Evolutionary conservation across 371 early-diverging fungal genomes (phyloP).

Genomic region (Amoeboaphelidium protococcarum): DNA sequence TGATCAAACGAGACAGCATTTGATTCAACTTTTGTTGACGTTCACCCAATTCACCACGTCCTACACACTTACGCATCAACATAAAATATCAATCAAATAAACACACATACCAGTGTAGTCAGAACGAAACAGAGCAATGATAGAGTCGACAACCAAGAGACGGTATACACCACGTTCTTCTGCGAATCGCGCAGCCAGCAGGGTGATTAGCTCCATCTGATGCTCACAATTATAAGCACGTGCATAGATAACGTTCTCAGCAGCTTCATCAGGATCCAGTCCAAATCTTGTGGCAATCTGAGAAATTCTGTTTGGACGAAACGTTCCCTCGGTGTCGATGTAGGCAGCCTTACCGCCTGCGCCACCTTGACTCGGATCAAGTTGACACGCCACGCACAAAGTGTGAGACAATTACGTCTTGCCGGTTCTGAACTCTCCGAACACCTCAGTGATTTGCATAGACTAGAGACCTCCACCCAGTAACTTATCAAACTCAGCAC

Average conservation of each 20-base stretch:
- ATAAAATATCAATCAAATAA: no score
- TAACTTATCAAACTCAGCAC: conserved; percentile 7
- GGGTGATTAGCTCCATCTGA: conserved; percentile 43
- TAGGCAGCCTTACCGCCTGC: conserved; percentile 39
- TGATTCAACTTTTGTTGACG: conserved; percentile 61
- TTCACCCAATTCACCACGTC: conserved; percentile 69
- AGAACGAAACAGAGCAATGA: conserved; percentile 45
- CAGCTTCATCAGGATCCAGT: conserved; percentile 23
- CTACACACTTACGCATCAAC: no score
- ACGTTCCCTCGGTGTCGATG: conserved; percentile 58
- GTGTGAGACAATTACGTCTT: conserved; percentile 58
- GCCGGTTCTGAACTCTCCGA: conserved; percentile 41
- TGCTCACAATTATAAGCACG: conserved; percentile 59
- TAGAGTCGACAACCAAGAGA: conserved; percentile 44
- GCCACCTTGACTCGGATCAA: conserved; percentile 30
- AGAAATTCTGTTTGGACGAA: conserved; percentile 42
- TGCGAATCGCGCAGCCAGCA: conserved; percentile 37
- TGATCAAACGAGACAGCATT: conserved; percentile 44
- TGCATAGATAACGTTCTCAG: conserved; percentile 18
- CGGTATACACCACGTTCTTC: conserved; percentile 36
- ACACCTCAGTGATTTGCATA: conserved; percentile 62
- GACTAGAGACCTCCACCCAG: conserved; percentile 46
- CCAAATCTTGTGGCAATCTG: conserved; percentile 48
- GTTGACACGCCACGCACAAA: conserved; percentile 41
- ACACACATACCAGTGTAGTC: conserved; percentile 51